A percentile compares a stretch with the other conserved stretches of the same genome.
These are phyloP conservation scores for Lanmaoa pseudosensibilis DNA, from an alignment of 768 basidiomycete genomes.

Conservation along the genomic window DNA sequence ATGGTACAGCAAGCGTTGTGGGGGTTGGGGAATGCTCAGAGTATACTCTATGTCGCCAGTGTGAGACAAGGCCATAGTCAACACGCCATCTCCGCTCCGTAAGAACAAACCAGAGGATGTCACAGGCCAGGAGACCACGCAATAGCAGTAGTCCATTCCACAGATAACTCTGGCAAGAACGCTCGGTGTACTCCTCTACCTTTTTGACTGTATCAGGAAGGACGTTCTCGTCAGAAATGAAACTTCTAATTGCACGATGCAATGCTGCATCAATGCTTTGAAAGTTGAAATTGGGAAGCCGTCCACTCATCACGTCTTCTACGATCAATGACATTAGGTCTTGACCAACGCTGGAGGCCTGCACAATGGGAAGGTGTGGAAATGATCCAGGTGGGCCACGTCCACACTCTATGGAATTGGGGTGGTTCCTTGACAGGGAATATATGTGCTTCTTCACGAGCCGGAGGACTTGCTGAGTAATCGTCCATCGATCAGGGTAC, in stretches of 20 bases:
- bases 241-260: too few relatives aligned
- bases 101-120: constrained; percentile 26
- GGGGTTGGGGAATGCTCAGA: too few relatives aligned
- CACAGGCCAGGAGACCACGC: constrained; percentile 32
- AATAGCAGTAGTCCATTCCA: constrained; percentile 12
- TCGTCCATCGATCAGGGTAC: constrained; percentile 31
- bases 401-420: constrained; percentile 1
- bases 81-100: constrained; percentile 35
- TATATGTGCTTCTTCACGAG: constrained; percentile 8
- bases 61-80: constrained; percentile 34
- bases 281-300: constrained; percentile 12
- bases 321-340: neutral
- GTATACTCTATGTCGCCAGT: too few relatives aligned
- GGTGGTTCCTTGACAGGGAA: neutral
- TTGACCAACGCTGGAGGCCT: neutral
- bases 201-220: neutral
- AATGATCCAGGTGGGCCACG: neutral
- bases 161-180: neutral
- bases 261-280: too few relatives aligned
- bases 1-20: constrained; percentile 34
- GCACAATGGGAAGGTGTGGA: constrained; percentile 7
- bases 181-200: constrained; percentile 2
- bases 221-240: neutral
- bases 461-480: constrained; percentile 25
- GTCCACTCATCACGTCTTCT: constrained; percentile 8